Conservation (phyloP, 129 eudicot species). For the Centella asiatica region DNA sequence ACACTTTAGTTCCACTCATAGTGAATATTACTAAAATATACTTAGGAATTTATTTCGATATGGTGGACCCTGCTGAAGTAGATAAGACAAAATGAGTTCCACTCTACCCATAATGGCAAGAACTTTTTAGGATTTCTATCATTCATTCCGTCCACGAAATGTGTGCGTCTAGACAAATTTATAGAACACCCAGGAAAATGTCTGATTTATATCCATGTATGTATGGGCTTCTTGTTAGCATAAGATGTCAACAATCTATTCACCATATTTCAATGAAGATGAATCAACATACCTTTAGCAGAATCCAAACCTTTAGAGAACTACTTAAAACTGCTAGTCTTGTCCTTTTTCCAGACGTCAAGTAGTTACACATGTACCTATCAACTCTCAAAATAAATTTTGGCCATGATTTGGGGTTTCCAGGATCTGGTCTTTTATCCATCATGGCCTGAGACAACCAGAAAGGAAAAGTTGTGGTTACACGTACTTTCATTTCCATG, state of each 20-base stretch:
- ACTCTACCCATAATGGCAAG: too few species aligned
- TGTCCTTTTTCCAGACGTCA: slow-evolving; percentile 80
- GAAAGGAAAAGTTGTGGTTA: not conserved
- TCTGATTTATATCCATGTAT: not conserved
- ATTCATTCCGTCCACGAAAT: too few species aligned
- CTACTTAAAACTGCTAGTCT: slow-evolving; percentile 74
- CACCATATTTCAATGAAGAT: too few species aligned
- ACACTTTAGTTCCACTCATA: too few species aligned
- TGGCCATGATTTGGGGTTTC: slow-evolving; percentile 84
- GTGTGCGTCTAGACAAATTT: too few species aligned
- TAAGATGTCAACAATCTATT: not conserved
- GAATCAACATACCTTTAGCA: slow-evolving; percentile 56
- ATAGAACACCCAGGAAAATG: not conserved
- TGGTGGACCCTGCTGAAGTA: too few species aligned
- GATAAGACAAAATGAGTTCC: too few species aligned
- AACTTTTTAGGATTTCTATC: too few species aligned
- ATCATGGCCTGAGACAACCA: slow-evolving; percentile 45
- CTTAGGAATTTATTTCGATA: too few species aligned
- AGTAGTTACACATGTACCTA: slow-evolving; percentile 72
- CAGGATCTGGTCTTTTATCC: slow-evolving; percentile 68
- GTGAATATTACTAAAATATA: too few species aligned
- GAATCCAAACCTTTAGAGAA: slow-evolving; percentile 89
- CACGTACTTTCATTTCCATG: not conserved
- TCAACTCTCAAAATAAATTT: slow-evolving; percentile 69
- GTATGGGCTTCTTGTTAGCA: not conserved